Evolutionary conservation across 2,329 filamentous ascomycete genomes (phyloP), one percentile per base, ranked within the genome.

Genomic region (Pyrenophora seminiperda): DNA sequence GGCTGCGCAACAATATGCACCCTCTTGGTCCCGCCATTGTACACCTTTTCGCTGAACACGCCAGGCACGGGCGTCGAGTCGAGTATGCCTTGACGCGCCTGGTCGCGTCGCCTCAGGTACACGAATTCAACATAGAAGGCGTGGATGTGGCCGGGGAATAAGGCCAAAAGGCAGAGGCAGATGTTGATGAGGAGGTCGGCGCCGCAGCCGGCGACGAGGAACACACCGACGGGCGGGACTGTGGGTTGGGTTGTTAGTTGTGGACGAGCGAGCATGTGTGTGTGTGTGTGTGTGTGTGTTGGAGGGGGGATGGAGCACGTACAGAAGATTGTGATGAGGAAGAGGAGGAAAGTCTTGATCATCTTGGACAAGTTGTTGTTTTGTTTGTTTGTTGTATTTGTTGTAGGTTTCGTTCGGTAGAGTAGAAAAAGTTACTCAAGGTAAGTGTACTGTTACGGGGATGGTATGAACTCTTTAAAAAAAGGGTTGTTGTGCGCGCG

Each of bases 121-220:
- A 95, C 79, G 70, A 91, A 95, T 73, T 91, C 85, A 54, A 91
- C 61, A 70, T 92, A 94, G 72, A 92, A 91, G 34, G 89, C 89
- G 69, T 91, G 75, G 44, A 93, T 82, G 60, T 91, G 86, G 6
- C 89, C 90, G 0, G 90, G 90, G 41, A 94, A 74, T 71, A 87
- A 75, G 36, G 76, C 77, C 1, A 80, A 71, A 14, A 77, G 37
- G 1, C 77, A 79, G 10, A 79, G 70, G n/a, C 67, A 62, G 41
- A 79, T 73, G 66, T 79, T 79, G 65, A 80, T 78, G 36, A 78
- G 62, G 1, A 80, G 60, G 53, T 81, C 78, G 17, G 72, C 70
- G 52, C 77, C 77, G 63, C 77, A 80, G 53, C 78, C 78, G n/a
- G 77, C 73, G 40, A 80, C 70, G 47, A 76, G 58, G 65, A 75